A percentile compares a stretch with the other conserved stretches of the same genome.
Evolutionary conservation across 164 flowering plant species (phyloP).

Genomic region (Tetrastigma voinierianum): DNA sequence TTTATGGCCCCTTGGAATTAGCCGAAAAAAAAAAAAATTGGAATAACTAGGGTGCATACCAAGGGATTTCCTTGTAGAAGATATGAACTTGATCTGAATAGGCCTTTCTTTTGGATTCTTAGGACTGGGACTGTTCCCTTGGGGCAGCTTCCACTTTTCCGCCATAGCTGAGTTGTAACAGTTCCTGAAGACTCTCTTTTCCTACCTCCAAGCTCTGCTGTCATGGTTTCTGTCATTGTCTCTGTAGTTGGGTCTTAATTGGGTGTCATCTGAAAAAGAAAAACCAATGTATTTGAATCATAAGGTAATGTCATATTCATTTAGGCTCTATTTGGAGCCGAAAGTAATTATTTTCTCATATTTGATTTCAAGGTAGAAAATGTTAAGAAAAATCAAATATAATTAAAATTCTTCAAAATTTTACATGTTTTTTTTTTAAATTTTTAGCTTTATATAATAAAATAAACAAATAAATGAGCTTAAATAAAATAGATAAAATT

Average conservation of each 20-base stretch:
- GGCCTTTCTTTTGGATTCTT: constrained; percentile 19
- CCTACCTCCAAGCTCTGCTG: not conserved
- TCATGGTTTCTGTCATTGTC: not conserved
- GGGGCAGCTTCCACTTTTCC: constrained; percentile 56
- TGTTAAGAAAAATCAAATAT: too few relatives aligned
- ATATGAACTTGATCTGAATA: not conserved
- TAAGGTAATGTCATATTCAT: not conserved
- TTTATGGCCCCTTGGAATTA: too few relatives aligned
- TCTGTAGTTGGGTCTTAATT: constrained; percentile 13
- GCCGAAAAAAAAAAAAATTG: too few relatives aligned
- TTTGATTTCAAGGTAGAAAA: too few relatives aligned
- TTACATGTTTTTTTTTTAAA: too few relatives aligned
- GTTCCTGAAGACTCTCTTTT: not conserved
- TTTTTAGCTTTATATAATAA: too few relatives aligned
- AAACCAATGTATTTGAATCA: not conserved
- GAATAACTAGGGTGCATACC: constrained; percentile 15
- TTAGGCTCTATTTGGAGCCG: too few relatives aligned
- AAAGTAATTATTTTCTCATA: too few relatives aligned
- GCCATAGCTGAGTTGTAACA: constrained; percentile 42
- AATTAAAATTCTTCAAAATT: too few relatives aligned
- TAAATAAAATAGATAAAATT: too few relatives aligned
- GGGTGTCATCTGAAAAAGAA: constrained; percentile 33
- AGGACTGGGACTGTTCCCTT: constrained; percentile 53
- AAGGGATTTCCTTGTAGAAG: constrained; percentile 24
- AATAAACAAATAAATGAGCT: too few relatives aligned